phyloP scores from a whole-genome alignment of 2,329 filamentous ascomycete genomes.

The Pyricularia sp. region DNA sequence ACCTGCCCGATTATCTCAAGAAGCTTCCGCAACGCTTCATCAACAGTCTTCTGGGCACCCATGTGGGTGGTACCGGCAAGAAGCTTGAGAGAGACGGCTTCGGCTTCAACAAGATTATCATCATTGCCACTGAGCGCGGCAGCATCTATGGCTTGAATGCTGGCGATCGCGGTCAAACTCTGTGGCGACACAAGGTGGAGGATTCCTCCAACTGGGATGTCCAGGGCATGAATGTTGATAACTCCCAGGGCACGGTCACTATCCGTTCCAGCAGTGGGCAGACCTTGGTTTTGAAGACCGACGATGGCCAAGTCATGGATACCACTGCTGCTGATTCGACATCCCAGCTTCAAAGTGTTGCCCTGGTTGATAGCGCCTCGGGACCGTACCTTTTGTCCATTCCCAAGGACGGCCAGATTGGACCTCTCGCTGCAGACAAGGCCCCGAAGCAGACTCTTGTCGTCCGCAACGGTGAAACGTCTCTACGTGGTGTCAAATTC shows the following conservation, averaged over 20 bases:
- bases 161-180: slow-evolving; percentile 56
- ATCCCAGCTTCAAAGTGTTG: slow-evolving; percentile 26
- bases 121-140: slow-evolving; percentile 68
- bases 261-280: slow-evolving; percentile 50
- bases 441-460: slow-evolving; percentile 42
- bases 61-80: slow-evolving; percentile 17
- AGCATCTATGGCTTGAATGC: slow-evolving; percentile 70
- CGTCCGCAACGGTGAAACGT: slow-evolving; percentile 30
- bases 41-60: slow-evolving; percentile 46
- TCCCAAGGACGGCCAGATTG: slow-evolving; percentile 33
- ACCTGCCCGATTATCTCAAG: slow-evolving; percentile 61
- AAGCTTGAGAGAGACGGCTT: slow-evolving; percentile 59
- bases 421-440: slow-evolving; percentile 29
- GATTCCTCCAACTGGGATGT: slow-evolving; percentile 49
- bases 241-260: slow-evolving; percentile 40
- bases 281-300: slow-evolving; percentile 40
- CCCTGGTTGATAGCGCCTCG: slow-evolving; percentile 36
- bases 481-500: slow-evolving; percentile 42
- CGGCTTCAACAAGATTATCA: slow-evolving; percentile 74
- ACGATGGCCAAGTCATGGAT: slow-evolving; percentile 38
- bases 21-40: slow-evolving; percentile 56
- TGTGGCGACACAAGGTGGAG: slow-evolving; percentile 59
- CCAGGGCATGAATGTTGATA: slow-evolving; percentile 51
- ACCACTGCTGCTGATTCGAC: not conserved
- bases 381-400: slow-evolving; percentile 43